Base-by-base conservation (phyloP, 495 filamentous ascomycete species). In the Xylaria venustula region DNA sequence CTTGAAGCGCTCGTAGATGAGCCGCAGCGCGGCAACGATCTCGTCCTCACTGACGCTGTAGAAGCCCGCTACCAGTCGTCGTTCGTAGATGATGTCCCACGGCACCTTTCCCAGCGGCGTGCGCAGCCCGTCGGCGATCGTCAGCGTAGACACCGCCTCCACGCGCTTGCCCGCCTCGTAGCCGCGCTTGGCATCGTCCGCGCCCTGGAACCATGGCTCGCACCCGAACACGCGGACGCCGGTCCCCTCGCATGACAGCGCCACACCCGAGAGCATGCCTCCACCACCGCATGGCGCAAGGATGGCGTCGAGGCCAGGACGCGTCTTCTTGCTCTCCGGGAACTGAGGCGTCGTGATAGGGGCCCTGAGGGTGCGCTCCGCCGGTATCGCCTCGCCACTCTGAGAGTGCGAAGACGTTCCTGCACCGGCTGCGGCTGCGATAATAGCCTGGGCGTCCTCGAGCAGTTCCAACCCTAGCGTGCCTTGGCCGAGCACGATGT, bases 1-100 rank as follows among this genome's bases (percentile, higher is more conserved):
- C 85, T 98, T 98, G 83, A 96, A 87, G 59, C 93, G 75, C 81
- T 98, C 93, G 68, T 93, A 71, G 30, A 93, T 89, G 66, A 97
- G 70, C 61, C 79, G 74, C 84, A 98, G 78, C 3, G 93, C 89
- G 9, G 74, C 73, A 74, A 84, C 83, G 73, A 98, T 97, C 77
- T 96, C 84, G 63, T 87, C 87, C 71, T 98, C 94, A 7, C 78
- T 86, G 0, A 93, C 94, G 40, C 82, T 79, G 75, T 83, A 97
- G 61, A 96, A 86, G 2, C 86, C 90, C 3, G 74, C 64, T 0
- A 96, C 88, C 63, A 92, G 84, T n/a, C 71, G 71, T 62, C 75
- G 69, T 65, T 95, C 86, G 52, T 86, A 87, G 68, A 98, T 92
- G 19, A 98, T 79, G 41, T 70, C 80, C 92, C 92, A 98, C 34